Percentiles rank a stretch among this genome's conserved stretches.
Evolutionary conservation across 257 asterid genomes (phyloP).

Genomic region (Petunia axillaris): DNA sequence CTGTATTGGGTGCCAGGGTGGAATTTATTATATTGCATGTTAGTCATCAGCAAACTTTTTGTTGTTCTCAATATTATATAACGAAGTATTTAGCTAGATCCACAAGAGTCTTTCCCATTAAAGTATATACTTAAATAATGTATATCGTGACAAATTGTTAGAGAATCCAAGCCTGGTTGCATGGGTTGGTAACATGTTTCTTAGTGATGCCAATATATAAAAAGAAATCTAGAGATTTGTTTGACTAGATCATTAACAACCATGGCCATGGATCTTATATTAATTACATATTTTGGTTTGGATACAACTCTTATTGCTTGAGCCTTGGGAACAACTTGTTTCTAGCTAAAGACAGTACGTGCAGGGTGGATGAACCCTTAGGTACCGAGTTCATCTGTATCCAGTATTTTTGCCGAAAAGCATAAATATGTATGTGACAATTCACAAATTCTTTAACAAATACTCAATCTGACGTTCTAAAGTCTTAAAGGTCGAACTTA

Average conservation of each 20-base stretch:
- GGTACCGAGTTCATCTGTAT: too few relatives aligned
- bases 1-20: background rate
- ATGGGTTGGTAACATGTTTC: background rate
- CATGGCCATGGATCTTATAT: background rate
- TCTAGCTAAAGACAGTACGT: too few relatives aligned
- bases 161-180: background rate
- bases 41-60: background rate
- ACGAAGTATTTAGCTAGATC: background rate
- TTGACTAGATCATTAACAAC: slow-evolving; percentile 7
- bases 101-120: background rate
- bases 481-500: too few relatives aligned
- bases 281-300: background rate
- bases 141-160: background rate
- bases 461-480: too few relatives aligned
- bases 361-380: too few relatives aligned
- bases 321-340: too few relatives aligned
- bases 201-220: background rate
- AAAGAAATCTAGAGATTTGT: background rate
- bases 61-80: background rate
- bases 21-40: background rate
- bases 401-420: too few relatives aligned
- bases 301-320: background rate
- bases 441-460: too few relatives aligned
- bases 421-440: too few relatives aligned
- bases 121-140: too few relatives aligned